Conservation (phyloP, 2,329 filamentous ascomycete species). For the Diaporthe citri region DNA sequence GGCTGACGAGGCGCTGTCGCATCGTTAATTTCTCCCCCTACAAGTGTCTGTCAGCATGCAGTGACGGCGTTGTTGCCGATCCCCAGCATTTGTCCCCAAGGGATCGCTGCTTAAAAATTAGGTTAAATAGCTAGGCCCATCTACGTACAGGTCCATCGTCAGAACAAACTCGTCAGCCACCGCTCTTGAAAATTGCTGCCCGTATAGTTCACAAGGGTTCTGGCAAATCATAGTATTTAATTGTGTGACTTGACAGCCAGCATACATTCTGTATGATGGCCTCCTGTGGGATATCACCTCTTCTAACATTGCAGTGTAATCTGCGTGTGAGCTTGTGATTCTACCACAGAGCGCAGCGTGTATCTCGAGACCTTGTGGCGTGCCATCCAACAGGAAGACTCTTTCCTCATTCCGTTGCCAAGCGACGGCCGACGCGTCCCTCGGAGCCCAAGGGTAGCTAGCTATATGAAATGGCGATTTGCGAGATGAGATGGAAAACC, state of each 20-base stretch:
- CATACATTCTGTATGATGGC: not conserved
- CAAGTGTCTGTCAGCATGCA: not conserved
- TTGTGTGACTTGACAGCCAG: not conserved
- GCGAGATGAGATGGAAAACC: slow-evolving; percentile 20
- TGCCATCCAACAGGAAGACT: not conserved
- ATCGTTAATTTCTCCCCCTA: not conserved
- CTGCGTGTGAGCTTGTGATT: not conserved
- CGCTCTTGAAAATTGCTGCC: not conserved
- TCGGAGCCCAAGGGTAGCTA: slow-evolving; percentile 3
- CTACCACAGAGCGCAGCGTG: not conserved
- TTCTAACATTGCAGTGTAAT: not conserved
- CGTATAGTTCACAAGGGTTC: not conserved
- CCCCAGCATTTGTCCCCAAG: not conserved
- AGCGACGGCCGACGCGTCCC: slow-evolving; percentile 23
- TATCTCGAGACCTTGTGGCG: not conserved
- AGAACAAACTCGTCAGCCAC: not conserved
- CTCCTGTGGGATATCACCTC: too few species aligned
- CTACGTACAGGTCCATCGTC: not conserved
- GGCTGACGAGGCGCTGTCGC: not conserved
- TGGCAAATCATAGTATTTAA: not conserved
- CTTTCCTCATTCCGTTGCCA: slow-evolving; percentile 14
- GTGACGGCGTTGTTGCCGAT: slow-evolving; percentile 20
- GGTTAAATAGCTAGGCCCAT: slow-evolving; percentile 10
- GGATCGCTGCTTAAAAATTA: slow-evolving; percentile 29
- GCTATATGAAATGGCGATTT: slow-evolving; percentile 20